These are phyloP conservation scores for Candida ortonii DNA, from an alignment of 805 yeast species.

Conservation along the genomic window DNA sequence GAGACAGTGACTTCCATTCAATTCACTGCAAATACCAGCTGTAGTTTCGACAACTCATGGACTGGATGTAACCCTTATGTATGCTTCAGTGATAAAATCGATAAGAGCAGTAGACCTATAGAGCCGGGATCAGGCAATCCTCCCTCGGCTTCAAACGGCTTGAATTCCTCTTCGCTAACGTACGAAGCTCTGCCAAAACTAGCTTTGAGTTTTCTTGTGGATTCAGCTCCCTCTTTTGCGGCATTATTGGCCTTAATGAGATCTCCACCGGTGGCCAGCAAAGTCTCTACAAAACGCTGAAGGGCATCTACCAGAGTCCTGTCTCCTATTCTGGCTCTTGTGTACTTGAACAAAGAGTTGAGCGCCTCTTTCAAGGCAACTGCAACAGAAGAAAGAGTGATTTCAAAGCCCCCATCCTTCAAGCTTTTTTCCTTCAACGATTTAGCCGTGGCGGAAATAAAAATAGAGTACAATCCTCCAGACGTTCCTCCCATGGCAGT, in stretches of 20 bases:
- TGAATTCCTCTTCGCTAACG: conserved; percentile 58
- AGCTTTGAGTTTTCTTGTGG: conserved; percentile 69
- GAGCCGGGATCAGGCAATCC: conserved; percentile 95
- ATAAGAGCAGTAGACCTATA: conserved; percentile 56
- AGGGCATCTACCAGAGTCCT: conserved; percentile 84
- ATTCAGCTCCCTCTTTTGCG: conserved; percentile 69
- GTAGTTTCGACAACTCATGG: too few relatives aligned
- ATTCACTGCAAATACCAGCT: too few relatives aligned
- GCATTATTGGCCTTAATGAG: conserved; percentile 58
- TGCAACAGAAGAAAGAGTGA: conserved; percentile 37
- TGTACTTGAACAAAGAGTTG: conserved; percentile 72
- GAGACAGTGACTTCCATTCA: too few relatives aligned
- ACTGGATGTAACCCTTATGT: too few relatives aligned
- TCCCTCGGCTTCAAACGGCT: conserved; percentile 49
- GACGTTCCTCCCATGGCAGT: conserved; percentile 90
- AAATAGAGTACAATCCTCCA: conserved; percentile 86
- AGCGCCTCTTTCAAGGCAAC: conserved; percentile 55
- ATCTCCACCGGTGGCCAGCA: conserved; percentile 43
- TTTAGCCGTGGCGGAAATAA: conserved; percentile 66
- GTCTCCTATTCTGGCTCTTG: conserved; percentile 83
- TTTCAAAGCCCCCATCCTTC: conserved; percentile 19
- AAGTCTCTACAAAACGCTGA: conserved; percentile 73
- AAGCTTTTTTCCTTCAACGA: conserved; percentile 36
- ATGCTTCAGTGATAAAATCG: conserved; percentile 29
- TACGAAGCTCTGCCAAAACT: conserved; percentile 90